A percentile compares a stretch with the other conserved stretches of the same genome.
Evolutionary conservation across 768 basidiomycete species (phyloP).

Genomic region (Macrolepiota fuliginosa): DNA sequence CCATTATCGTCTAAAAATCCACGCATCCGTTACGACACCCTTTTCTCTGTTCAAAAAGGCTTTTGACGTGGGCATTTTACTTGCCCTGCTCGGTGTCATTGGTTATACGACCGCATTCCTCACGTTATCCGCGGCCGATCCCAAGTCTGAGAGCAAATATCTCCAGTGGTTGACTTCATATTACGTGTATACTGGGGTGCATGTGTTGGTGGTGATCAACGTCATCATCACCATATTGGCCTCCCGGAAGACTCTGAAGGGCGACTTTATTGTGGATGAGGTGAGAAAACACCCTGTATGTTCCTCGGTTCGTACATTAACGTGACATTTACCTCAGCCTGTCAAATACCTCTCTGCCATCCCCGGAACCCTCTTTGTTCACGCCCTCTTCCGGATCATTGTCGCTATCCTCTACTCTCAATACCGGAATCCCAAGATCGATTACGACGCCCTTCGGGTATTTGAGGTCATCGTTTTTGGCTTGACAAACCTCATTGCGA

Average conservation of each 20-base stretch:
- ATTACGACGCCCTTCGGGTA: not conserved
- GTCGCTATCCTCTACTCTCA: not conserved
- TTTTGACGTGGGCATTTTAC: not conserved
- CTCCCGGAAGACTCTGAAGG: not conserved
- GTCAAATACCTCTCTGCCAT: not conserved
- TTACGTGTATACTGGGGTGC: not conserved
- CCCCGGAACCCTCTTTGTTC: not conserved
- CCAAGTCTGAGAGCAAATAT: not conserved
- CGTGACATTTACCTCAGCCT: not conserved
- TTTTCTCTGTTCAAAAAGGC: not conserved
- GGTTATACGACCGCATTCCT: not conserved
- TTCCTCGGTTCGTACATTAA: too few species aligned
- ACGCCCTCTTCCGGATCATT: conserved; percentile 2
- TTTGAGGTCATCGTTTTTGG: not conserved
- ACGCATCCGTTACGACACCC: not conserved
- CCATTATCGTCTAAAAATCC: not conserved
- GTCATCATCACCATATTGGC: not conserved
- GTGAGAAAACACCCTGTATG: not conserved
- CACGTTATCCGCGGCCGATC: not conserved
- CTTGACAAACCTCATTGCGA: not conserved
- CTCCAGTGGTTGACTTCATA: not conserved
- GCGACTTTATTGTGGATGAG: not conserved
- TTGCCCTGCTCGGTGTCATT: not conserved
- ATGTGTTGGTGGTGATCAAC: not conserved
- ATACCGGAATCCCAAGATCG: not conserved